A percentile compares a stretch with the other conserved stretches of the same genome.
Evolutionary conservation across 495 filamentous ascomycete species (phyloP).

Genomic region (Umbilicaria muhlenbergii): DNA sequence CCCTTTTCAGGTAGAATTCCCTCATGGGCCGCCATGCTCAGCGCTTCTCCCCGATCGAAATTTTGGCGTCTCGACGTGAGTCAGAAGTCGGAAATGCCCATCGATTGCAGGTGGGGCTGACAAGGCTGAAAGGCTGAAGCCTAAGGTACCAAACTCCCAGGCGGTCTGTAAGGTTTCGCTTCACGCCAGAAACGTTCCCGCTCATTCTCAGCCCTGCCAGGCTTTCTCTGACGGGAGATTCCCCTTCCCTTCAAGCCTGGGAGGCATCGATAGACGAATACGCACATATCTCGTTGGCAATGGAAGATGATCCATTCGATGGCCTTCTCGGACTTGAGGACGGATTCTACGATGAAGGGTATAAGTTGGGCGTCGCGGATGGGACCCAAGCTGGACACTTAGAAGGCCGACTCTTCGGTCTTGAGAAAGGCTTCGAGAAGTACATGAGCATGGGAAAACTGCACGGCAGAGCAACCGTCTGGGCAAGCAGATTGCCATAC

Average conservation of each 20-base stretch:
- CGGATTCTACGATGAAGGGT: constrained; percentile 74
- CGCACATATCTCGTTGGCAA: no score
- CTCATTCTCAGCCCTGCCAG: no score
- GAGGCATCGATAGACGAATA: no score
- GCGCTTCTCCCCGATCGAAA: no score
- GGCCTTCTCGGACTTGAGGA: constrained; percentile 65
- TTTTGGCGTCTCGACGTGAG: no score
- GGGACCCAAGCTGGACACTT: constrained; percentile 65
- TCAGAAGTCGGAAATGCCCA: not conserved
- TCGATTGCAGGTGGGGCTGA: not conserved
- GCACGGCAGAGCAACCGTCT: constrained; percentile 68
- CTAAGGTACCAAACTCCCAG: no score
- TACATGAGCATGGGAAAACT: constrained; percentile 64
- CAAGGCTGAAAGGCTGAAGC: no score
- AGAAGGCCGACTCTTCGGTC: constrained; percentile 79
- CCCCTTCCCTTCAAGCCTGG: no score
- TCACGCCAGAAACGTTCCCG: no score
- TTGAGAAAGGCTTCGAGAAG: constrained; percentile 90
- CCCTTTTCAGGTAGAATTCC: constrained; percentile 27
- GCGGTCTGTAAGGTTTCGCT: no score
- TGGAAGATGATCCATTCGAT: constrained; percentile 30
- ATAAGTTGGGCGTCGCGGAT: constrained; percentile 55
- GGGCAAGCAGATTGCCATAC: constrained; percentile 44
- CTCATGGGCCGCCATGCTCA: constrained; percentile 4
- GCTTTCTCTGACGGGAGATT: no score